Evolutionary conservation across 257 asterid genomes (phyloP), one percentile per base, ranked within the genome.

Genomic region (Euphrasia confusa): DNA sequence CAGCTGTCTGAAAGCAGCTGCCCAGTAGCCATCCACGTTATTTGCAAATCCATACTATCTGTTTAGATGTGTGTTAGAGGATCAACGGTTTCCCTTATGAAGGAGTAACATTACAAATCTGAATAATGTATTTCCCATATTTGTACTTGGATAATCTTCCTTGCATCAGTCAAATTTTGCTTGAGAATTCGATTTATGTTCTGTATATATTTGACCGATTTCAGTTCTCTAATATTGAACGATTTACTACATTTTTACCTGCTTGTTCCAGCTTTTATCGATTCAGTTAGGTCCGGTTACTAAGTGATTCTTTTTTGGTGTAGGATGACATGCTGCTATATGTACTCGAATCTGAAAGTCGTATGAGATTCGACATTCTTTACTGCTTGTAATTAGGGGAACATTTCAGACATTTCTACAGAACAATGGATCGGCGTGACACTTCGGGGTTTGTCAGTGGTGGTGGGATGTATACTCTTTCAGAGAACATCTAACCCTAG

Each of bases 391-490:
- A 71, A 75, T 42, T 61, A 56, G 44, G 47, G 64, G 7, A 61
- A 64, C 13, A 12, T 53, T 53, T 65, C 40, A n/a, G 65, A 66
- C 58, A 18, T 54, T 47, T 55, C 26, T 54, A 33, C 62, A 66
- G 42, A 37, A 69, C 60, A 78, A 91, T 91, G 98, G 98, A 91
- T 73, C 86, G 98, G 28, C 76, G 86, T 71, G 98, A 91, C 80
- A 91, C 98, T 57, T 91, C 95, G 0, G 98, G 98, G 66, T 91
- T 91, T 72, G 98, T 91, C 11, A 91, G 98, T 50, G 98, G 98
- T 72, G 98, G 98, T 63, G 84, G 72, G 80, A 66, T 84, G 91
- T 69, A 21, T 21, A 37, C 87, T 79, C 84, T 71, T 78, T 63
- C 54, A 45, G 95, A 75, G 88, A 33, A 69, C 88, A 79, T 81